Percentiles rank a stretch among this genome's conserved stretches.
These are phyloP conservation scores for Phanerochaete carnosa DNA, from an alignment of 768 basidiomycete species.

Conservation along the genomic window DNA sequence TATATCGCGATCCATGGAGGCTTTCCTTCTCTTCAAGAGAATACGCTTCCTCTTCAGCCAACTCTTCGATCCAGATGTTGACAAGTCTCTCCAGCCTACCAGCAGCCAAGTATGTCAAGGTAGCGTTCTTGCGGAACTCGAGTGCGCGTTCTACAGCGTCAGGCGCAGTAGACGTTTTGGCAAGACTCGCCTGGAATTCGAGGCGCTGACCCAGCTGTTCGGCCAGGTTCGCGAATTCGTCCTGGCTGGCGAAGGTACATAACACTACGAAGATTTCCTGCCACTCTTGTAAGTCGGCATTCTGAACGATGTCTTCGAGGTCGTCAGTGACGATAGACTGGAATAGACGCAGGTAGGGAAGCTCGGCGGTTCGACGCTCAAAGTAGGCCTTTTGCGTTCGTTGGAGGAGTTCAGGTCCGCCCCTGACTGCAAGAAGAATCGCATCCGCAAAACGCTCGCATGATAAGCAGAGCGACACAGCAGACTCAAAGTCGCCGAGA, in stretches of 20 bases:
- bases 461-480: slow-evolving; percentile 88
- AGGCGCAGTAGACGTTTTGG: slow-evolving; percentile 45
- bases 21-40: slow-evolving; percentile 39
- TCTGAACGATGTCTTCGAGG: slow-evolving; percentile 90
- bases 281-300: slow-evolving; percentile 94
- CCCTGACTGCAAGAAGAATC: slow-evolving; percentile 87
- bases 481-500: slow-evolving; percentile 91
- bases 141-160: slow-evolving; percentile 40
- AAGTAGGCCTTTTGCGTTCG: slow-evolving; percentile 94
- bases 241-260: slow-evolving; percentile 85
- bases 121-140: slow-evolving; percentile 81
- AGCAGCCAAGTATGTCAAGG: slow-evolving; percentile 90
- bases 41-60: slow-evolving; percentile 76
- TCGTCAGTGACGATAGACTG: slow-evolving; percentile 93
- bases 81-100: slow-evolving; percentile 84
- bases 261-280: slow-evolving; percentile 94
- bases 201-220: slow-evolving; percentile 91
- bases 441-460: slow-evolving; percentile 92
- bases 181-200: slow-evolving; percentile 75
- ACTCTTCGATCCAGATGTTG: slow-evolving; percentile 89
- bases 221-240: slow-evolving; percentile 83
- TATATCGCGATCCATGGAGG: slow-evolving; percentile 56
- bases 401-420: slow-evolving; percentile 81
- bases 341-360: slow-evolving; percentile 91
- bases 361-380: slow-evolving; percentile 65